phyloP scores from a whole-genome alignment of 2,329 filamentous ascomycete species.

The Tolypocladium tropicale region DNA sequence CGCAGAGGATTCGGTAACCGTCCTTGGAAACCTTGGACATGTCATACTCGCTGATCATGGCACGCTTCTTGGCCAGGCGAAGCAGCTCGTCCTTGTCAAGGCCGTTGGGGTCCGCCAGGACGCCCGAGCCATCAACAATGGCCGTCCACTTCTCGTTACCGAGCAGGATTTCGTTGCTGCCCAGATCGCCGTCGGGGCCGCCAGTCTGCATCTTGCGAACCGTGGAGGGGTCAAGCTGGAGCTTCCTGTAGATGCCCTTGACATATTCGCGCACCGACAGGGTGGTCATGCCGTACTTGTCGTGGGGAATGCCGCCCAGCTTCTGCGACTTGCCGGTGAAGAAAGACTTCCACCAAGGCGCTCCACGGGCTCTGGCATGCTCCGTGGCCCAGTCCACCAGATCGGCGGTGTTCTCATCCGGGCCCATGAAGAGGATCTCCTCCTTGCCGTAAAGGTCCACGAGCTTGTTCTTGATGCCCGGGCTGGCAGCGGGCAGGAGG shows the following conservation, averaged over 20 bases:
- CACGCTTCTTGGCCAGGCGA: slow-evolving; percentile 73
- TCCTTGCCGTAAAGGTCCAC: slow-evolving; percentile 91
- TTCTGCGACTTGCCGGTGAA: slow-evolving; percentile 98
- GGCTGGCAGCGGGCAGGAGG: slow-evolving; percentile 77
- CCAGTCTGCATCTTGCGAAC: slow-evolving; percentile 96
- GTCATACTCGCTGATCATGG: slow-evolving; percentile 87
- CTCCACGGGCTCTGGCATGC: slow-evolving; percentile 76
- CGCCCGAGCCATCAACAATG: slow-evolving; percentile 93
- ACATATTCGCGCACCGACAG: slow-evolving; percentile 94
- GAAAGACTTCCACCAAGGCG: slow-evolving; percentile 99
- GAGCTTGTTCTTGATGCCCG: slow-evolving; percentile 97
- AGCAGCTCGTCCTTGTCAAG: slow-evolving; percentile 75
- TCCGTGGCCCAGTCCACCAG: slow-evolving; percentile 98
- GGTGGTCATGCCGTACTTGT: slow-evolving; percentile 95
- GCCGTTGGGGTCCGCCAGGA: slow-evolving; percentile 86
- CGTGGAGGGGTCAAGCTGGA: slow-evolving; percentile 73
- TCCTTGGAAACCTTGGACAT: slow-evolving; percentile 72
- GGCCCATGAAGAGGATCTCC: slow-evolving; percentile 97
- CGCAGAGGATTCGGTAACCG: slow-evolving; percentile 85
- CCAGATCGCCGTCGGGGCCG: slow-evolving; percentile 90
- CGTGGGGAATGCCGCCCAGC: slow-evolving; percentile 92
- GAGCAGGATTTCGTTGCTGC: slow-evolving; percentile 94
- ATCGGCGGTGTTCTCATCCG: slow-evolving; percentile 96
- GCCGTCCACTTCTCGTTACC: slow-evolving; percentile 92
- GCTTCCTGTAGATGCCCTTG: slow-evolving; percentile 92